Evolutionary conservation across 1,284 basidiomycete species (phyloP), one percentile per base, ranked within the genome.

Genomic region (Singerocomus rubriflavus): DNA sequence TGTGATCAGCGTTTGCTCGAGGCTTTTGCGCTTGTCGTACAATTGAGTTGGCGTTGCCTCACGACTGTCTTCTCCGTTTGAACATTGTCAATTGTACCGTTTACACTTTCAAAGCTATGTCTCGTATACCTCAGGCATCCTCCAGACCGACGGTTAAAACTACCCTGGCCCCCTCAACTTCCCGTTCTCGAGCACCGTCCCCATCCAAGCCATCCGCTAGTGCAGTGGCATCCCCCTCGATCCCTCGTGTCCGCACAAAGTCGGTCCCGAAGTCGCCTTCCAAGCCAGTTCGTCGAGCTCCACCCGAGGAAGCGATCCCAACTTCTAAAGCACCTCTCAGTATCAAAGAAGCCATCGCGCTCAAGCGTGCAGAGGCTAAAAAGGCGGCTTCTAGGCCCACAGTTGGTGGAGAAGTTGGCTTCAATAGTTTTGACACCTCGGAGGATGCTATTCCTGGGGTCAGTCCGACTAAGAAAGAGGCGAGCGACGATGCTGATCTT

Each of bases 341-440:
- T 61, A 76, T 89, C 55, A 82, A 81, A 56, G 87, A 88, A 56
- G 82, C 81, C 27, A 88, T 90, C 59, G 87, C 87, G 3, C 71
- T 87, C 38, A 85, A 78, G 57, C 75, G 87, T 38, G 85, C 88
- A 1, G 84, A 88, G 61, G 84, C 80, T 1, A 87, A 82, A 71
- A 89, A 87, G 59, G 69, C 74, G 1, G 66, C 73, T 36, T 33
- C 59, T 10, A 63, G 60, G 46, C 59, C 59, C 29, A 57, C 60
- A 35, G 46, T 57, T 50, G 56, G 46, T 5, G 60, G 56, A 14
- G 62, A 58, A 6, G 57, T 56, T 11, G 49, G 54, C 11, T 46
- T 59, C 25, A 62, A 56, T 30, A 42, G n/a, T 38, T 53, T 63
- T 12, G 63, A 59, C 49, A 57, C 45, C 27, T 64, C 81, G 32